Conservation (phyloP, 108 stramenopile genomes). For the Pseudonitzschia multiseries region DNA sequence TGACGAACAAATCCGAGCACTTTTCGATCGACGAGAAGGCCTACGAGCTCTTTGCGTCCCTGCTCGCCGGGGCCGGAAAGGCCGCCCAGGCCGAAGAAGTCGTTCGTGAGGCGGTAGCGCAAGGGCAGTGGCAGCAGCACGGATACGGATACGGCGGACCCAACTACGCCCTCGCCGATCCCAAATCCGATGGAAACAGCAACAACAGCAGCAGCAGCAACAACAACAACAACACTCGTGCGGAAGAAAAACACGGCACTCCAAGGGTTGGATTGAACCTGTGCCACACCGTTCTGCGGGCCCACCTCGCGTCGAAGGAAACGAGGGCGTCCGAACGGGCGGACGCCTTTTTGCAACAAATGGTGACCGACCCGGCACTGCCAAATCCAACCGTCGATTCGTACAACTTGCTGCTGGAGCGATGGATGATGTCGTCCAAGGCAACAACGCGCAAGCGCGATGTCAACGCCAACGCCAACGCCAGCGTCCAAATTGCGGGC, state of each 20-base stretch:
- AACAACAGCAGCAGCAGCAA: neutral
- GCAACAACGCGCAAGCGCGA: neutral
- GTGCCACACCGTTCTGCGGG: conserved; percentile 29
- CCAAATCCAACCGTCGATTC: conserved; percentile 42
- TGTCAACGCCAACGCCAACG: too few relatives aligned
- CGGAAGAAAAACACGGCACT: neutral
- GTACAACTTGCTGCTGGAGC: conserved; percentile 45
- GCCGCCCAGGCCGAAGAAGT: conserved; percentile 16
- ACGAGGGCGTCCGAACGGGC: conserved; percentile 37
- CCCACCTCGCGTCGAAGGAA: conserved; percentile 40
- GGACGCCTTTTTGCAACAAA: conserved; percentile 26
- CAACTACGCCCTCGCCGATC: neutral
- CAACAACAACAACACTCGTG: neutral
- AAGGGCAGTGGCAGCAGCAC: neutral
- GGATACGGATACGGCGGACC: neutral
- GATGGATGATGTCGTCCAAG: conserved; percentile 4
- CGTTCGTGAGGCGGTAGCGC: neutral
- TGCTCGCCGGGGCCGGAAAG: conserved; percentile 28
- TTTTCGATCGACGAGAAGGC: neutral
- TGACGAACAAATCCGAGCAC: neutral
- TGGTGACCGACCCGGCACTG: conserved; percentile 16
- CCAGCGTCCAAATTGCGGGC: neutral
- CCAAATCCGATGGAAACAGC: neutral
- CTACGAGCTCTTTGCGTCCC: conserved; percentile 1
- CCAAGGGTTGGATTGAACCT: conserved; percentile 14